Base-by-base conservation (phyloP, 2,329 filamentous ascomycete species). In the Trichophyton schoenleinii region DNA sequence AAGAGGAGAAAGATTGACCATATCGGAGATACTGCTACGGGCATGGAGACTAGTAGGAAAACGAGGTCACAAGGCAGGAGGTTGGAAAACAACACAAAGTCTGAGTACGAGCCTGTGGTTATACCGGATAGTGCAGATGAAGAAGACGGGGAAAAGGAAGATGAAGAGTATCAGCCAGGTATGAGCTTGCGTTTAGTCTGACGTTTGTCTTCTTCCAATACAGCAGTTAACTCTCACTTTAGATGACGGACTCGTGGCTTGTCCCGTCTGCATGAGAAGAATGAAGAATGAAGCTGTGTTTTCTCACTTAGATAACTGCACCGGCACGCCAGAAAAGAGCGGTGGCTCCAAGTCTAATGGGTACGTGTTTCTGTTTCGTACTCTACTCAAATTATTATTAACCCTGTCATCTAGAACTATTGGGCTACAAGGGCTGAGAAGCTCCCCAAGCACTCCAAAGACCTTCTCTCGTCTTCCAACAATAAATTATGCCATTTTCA, bases 401-500 rank as follows among this genome's bases (percentile, higher is more conserved):
- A 58, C 9, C 3, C 9, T 13, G 7, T 38, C 5, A 31, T n/a
- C 13, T 36, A 60, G 58, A 8, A 28, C 13, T 15, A 42, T 52
- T 25, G 18, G 58, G 5, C n/a, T 38, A 34, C 44, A 5, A n/a
- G 38, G 28, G 2, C 28, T 60, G 1, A 58, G 57, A 41, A 60
- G 58, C 38, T n/a, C 25, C 11, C 18, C n/a, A 8, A 38, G 38
- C 41, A 44, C 59, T 34, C 22, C 49, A n/a, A 65, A 71, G 74
- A 78, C 67, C 74, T 38, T 77, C 78, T 85, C 90, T 58, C 83
- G 87, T 38, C 77, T 96, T 8, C 87, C 94, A 0, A 84, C 88
- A 8, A 79, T 96, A 18, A 94, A 89, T 69, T 97, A 96, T 73
- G 87, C 86, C 22, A 81, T 96, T 71, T 75, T 96, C n/a, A 95